Percentiles rank a stretch among this genome's conserved stretches.
Evolutionary conservation across 805 yeast genomes (phyloP).

Genomic region (Candida germanica): DNA sequence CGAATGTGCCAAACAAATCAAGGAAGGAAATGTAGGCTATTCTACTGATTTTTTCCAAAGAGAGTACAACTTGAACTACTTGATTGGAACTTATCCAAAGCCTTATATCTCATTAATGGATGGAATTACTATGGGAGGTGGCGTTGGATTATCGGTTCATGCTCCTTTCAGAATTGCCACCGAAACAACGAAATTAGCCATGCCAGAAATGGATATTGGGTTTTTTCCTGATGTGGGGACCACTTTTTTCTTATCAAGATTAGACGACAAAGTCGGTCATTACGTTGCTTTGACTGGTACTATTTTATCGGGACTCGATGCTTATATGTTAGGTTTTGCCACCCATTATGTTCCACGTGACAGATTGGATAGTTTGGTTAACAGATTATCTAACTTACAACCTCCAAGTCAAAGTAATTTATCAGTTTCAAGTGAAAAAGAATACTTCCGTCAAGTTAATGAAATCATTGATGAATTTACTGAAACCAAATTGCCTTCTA

Average conservation of each 20-base stretch:
- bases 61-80: slow-evolving; percentile 80
- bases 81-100: slow-evolving; percentile 77
- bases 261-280: slow-evolving; percentile 80
- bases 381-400: slow-evolving; percentile 63
- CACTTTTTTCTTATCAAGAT: slow-evolving; percentile 79
- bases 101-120: slow-evolving; percentile 85
- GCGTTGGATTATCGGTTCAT: slow-evolving; percentile 89
- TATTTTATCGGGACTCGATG: slow-evolving; percentile 71
- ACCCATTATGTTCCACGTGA: slow-evolving; percentile 82
- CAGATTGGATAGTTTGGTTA: slow-evolving; percentile 58
- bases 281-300: slow-evolving; percentile 87
- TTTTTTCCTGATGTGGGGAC: slow-evolving; percentile 96
- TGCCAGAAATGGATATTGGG: slow-evolving; percentile 98
- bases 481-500: slow-evolving; percentile 56
- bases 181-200: slow-evolving; percentile 85
- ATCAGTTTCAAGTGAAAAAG: slow-evolving; percentile 23
- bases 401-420: slow-evolving; percentile 29
- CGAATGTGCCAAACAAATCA: slow-evolving; percentile 62
- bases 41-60: slow-evolving; percentile 67
- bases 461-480: slow-evolving; percentile 76
- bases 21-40: slow-evolving; percentile 40
- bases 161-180: slow-evolving; percentile 93
- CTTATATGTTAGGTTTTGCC: slow-evolving; percentile 80
- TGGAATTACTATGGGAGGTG: slow-evolving; percentile 98
- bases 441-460: slow-evolving; percentile 58